Percentiles rank a stretch among this genome's conserved stretches.
Conservation (phyloP, 140 eudicot genomes). For the Senecio squalidus region DNA sequence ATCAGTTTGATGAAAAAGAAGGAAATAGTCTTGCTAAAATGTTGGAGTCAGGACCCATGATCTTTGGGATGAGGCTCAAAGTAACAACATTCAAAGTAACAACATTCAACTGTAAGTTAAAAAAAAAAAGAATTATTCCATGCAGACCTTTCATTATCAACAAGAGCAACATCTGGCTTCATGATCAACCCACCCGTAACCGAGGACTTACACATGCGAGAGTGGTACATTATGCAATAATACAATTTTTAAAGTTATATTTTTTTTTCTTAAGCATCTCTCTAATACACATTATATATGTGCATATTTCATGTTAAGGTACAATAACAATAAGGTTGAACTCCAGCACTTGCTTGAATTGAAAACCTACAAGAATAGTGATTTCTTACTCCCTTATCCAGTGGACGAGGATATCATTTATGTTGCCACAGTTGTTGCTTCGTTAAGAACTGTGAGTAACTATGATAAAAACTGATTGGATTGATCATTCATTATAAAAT, state of each 20-base stretch:
- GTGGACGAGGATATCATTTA: not conserved
- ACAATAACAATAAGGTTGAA: not conserved
- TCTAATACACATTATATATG: not conserved
- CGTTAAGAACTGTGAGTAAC: not conserved
- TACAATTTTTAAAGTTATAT: not conserved
- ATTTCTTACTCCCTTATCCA: not conserved
- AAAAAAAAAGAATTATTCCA: not conserved
- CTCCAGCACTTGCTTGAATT: not conserved
- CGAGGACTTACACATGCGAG: not conserved
- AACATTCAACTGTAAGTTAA: too few species aligned
- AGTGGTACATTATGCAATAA: not conserved
- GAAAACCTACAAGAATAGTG: not conserved
- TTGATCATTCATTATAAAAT: too few species aligned
- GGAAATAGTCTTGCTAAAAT: too few species aligned
- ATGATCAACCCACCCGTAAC: not conserved
- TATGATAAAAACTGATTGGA: too few species aligned
- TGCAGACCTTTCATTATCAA: not conserved
- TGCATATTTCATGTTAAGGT: not conserved
- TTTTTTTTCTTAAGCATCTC: too few species aligned
- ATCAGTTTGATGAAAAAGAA: too few species aligned
- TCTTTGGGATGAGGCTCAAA: too few species aligned
- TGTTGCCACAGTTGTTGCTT: not conserved
- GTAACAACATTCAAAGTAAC: too few species aligned
- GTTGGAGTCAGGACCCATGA: too few species aligned
- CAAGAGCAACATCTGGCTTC: not conserved